A percentile compares a stretch with the other conserved stretches of the same genome.
These are phyloP conservation scores for Avena sativa DNA, from an alignment of 176 grass and related monocot genomes.

Conservation along the genomic window DNA sequence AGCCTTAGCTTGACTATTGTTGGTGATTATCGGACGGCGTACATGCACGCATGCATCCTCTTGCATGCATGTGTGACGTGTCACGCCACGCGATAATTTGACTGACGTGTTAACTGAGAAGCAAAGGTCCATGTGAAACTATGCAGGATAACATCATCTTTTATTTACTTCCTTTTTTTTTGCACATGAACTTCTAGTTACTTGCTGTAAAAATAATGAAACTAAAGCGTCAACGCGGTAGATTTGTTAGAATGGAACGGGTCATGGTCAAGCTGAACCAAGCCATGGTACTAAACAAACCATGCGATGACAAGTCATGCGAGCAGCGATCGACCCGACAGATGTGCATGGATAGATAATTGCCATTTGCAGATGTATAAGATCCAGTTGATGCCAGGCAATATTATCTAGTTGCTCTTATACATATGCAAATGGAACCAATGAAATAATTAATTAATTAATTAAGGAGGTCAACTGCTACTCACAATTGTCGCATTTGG, in stretches of 20 bases:
- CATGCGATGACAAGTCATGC: background rate
- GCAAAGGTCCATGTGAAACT: conserved; percentile 33
- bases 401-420: no score
- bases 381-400: background rate
- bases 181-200: background rate
- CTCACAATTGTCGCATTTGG: background rate
- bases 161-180: no score
- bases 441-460: background rate
- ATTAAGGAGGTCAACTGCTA: conserved; percentile 31
- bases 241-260: background rate
- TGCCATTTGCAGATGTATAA: conserved; percentile 27
- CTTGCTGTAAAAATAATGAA: background rate
- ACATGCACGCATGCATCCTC: background rate
- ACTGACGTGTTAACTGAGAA: background rate
- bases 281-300: conserved; percentile 1
- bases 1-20: background rate
- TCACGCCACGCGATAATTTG: background rate
- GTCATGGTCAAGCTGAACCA: background rate
- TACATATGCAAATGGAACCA: no score
- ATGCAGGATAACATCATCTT: background rate
- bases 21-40: background rate
- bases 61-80: background rate
- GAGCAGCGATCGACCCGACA: background rate
- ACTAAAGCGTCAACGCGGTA: background rate
- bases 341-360: conserved; percentile 1